Percentiles rank a stretch among this genome's conserved stretches.
Evolutionary conservation across 202 grass and related monocot species (phyloP).

Genomic region (Elaeis oleifera): DNA sequence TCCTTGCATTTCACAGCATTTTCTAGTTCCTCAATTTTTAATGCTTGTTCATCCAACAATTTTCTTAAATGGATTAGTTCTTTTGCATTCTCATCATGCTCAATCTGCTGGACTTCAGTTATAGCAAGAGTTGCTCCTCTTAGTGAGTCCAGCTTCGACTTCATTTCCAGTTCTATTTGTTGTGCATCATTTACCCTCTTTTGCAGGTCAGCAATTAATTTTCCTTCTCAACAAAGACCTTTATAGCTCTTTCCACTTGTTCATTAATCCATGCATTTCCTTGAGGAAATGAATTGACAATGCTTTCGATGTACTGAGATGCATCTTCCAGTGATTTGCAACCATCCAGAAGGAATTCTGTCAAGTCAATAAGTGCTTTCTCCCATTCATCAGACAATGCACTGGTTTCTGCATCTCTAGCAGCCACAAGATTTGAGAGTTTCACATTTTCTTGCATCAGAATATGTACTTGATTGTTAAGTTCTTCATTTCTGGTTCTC

Average conservation of each 20-base stretch:
- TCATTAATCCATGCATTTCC: slow-evolving; percentile 48
- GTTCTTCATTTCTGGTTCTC: slow-evolving; percentile 39
- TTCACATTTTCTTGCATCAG: slow-evolving; percentile 54
- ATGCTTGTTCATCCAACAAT: slow-evolving; percentile 24
- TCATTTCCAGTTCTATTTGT: slow-evolving; percentile 53
- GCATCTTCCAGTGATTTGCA: slow-evolving; percentile 70
- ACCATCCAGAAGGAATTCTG: slow-evolving; percentile 63
- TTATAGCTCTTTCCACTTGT: slow-evolving; percentile 75
- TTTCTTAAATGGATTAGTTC: slow-evolving; percentile 23
- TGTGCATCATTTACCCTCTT: slow-evolving; percentile 51
- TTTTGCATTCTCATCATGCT: slow-evolving; percentile 39
- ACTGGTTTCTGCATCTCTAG: slow-evolving; percentile 51
- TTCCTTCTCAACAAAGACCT: slow-evolving; percentile 67
- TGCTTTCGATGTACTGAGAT: slow-evolving; percentile 61
- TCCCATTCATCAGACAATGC: slow-evolving; percentile 70
- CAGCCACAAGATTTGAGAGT: slow-evolving; percentile 47
- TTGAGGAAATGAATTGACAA: slow-evolving; percentile 63
- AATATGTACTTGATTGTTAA: slow-evolving; percentile 37
- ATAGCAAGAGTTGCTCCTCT: slow-evolving; percentile 82
- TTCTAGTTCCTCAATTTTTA: slow-evolving; percentile 27
- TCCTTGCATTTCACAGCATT: slow-evolving; percentile 24
- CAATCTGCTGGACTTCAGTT: slow-evolving; percentile 53
- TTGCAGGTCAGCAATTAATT: slow-evolving; percentile 53
- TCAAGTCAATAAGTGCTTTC: slow-evolving; percentile 68
- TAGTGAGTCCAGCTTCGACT: slow-evolving; percentile 62